A percentile compares a stretch with the other conserved stretches of the same genome.
Conservation (phyloP, 805 yeast species). For the Gaillardinia entomophila region DNA sequence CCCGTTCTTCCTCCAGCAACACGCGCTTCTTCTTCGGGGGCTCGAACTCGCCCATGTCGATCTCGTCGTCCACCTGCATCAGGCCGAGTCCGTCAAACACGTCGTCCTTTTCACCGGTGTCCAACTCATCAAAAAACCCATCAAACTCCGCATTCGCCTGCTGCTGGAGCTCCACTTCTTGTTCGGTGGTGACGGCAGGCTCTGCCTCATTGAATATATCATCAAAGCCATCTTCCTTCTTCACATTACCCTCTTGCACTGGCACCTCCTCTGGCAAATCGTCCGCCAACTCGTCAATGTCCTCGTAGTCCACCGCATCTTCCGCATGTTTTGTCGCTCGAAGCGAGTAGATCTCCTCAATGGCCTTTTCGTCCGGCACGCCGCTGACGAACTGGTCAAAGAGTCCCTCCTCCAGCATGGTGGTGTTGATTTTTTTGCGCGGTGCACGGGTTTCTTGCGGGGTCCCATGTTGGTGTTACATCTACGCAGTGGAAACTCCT, state of each 20-base stretch:
- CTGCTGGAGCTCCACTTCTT: conserved; percentile 19
- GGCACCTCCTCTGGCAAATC: conserved; percentile 41
- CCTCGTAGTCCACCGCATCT: conserved; percentile 91
- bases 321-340: conserved; percentile 64
- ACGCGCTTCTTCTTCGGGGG: conserved; percentile 7
- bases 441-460: too few species aligned
- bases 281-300: conserved; percentile 91
- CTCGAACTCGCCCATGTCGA: conserved; percentile 6
- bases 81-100: conserved; percentile 11
- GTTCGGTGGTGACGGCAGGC: conserved; percentile 3
- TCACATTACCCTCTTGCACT: conserved; percentile 7
- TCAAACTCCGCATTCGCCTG: conserved; percentile 37
- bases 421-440: too few species aligned
- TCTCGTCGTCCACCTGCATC: conserved; percentile 16
- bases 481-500: too few species aligned
- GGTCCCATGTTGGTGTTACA: too few species aligned
- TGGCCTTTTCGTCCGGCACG: conserved; percentile 31
- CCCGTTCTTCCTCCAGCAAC: conserved; percentile 15
- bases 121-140: conserved; percentile 28
- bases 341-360: conserved; percentile 33
- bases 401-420: not conserved
- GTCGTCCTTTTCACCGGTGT: conserved; percentile 13
- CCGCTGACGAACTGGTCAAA: conserved; percentile 6
- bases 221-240: conserved; percentile 18
- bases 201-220: conserved; percentile 10